Evolutionary conservation across 2,329 filamentous ascomycete genomes (phyloP).

Genomic region (Aspergillus phoenicis): DNA sequence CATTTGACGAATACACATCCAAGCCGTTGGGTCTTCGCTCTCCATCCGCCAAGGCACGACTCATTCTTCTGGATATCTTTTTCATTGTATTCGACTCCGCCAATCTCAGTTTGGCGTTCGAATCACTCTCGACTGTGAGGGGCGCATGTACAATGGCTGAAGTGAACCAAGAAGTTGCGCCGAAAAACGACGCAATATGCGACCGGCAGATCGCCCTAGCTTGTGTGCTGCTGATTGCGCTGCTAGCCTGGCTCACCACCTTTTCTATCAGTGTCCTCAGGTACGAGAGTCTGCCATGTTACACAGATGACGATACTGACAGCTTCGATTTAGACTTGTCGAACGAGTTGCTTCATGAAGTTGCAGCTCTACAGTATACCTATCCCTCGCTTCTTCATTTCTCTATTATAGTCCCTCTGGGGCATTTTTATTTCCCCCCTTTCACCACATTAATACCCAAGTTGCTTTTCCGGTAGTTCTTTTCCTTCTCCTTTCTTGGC

Average conservation of each 20-base stretch:
- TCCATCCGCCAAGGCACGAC: constrained; percentile 79
- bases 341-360: constrained; percentile 34
- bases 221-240: constrained; percentile 74
- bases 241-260: constrained; percentile 87
- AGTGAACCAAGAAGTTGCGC: constrained; percentile 37
- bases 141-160: constrained; percentile 59
- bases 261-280: constrained; percentile 84
- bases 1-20: constrained; percentile 93
- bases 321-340: constrained; percentile 36
- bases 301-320: constrained; percentile 28
- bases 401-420: background rate
- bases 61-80: constrained; percentile 88
- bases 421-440: background rate
- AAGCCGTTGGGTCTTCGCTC: constrained; percentile 87
- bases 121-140: constrained; percentile 68
- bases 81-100: constrained; percentile 98
- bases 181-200: constrained; percentile 57
- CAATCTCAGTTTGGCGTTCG: constrained; percentile 87
- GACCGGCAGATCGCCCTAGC: constrained; percentile 70
- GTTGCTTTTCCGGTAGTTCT: background rate
- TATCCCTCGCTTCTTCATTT: background rate
- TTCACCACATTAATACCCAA: background rate
- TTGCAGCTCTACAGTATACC: background rate
- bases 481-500: constrained; percentile 1
- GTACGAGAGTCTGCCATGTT: constrained; percentile 35